Percentiles rank a stretch among this genome's conserved stretches.
Conservation (phyloP, 805 yeast genomes). For the Pichia membranifaciens region DNA sequence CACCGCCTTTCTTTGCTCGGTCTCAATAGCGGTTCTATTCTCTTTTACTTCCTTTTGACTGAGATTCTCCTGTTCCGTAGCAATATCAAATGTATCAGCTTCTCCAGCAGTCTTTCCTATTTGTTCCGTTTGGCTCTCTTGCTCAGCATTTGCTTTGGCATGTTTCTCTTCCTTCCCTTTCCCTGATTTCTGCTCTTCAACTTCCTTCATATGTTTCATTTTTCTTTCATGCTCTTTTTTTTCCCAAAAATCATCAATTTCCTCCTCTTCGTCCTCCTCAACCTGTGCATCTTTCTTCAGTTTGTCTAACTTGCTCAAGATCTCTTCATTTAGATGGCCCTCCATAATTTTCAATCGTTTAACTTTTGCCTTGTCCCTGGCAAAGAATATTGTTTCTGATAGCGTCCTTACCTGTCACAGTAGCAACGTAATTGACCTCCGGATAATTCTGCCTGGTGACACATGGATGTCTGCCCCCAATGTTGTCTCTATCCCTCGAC, state of each 20-base stretch:
- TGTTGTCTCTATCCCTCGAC: too few species aligned
- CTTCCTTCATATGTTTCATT: not conserved
- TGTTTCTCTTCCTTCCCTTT: not conserved
- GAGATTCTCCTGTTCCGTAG: too few species aligned
- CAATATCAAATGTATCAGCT: too few species aligned
- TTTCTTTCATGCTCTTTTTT: conserved; percentile 1
- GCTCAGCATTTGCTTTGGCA: not conserved
- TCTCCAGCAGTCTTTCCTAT: not conserved
- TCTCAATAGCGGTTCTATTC: too few species aligned
- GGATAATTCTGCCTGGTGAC: too few species aligned
- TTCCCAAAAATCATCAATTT: conserved; percentile 7
- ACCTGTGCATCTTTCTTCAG: conserved; percentile 1
- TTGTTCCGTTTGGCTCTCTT: not conserved
- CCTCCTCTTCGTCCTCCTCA: conserved; percentile 7
- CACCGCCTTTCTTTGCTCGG: too few species aligned
- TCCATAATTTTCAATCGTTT: not conserved
- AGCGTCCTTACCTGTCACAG: too few species aligned
- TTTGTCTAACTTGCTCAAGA: conserved; percentile 5
- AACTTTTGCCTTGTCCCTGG: too few species aligned
- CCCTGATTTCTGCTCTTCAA: not conserved
- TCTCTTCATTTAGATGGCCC: not conserved
- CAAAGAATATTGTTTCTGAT: too few species aligned
- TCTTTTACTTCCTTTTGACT: too few species aligned
- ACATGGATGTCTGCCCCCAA: too few species aligned
- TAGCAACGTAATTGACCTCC: too few species aligned